Evolutionary conservation across 73 alveolate species (phyloP).

Genomic region (Paraurostyla sp.): DNA sequence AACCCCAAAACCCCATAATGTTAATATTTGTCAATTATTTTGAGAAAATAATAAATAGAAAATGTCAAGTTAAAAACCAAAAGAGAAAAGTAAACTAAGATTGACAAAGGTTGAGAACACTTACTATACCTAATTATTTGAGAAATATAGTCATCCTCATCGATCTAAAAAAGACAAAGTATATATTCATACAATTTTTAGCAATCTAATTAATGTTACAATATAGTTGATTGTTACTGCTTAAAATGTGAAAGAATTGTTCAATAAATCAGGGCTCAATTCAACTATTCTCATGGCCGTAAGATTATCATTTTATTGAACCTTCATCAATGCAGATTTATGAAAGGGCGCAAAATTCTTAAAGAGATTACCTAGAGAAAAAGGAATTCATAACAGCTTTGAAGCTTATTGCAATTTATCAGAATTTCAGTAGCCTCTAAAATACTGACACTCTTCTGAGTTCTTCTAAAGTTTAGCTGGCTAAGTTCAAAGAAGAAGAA

Average conservation of each 20-base stretch:
- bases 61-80: neutral
- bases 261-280: slow-evolving; percentile 11
- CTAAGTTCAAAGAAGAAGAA: neutral
- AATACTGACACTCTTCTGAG: neutral
- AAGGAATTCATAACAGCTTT: slow-evolving; percentile 14
- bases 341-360: neutral
- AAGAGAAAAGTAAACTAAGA: neutral
- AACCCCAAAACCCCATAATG: no score
- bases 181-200: neutral
- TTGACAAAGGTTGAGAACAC: slow-evolving; percentile 4
- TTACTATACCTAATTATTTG: neutral
- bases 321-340: neutral
- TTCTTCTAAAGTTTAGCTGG: neutral
- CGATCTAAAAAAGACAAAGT: neutral
- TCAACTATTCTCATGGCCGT: neutral
- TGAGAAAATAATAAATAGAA: neutral
- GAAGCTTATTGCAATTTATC: slow-evolving; percentile 38
- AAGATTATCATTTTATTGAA: neutral
- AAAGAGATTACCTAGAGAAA: neutral
- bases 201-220: neutral
- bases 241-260: neutral
- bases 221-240: neutral
- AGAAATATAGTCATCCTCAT: neutral
- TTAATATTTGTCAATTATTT: no score
- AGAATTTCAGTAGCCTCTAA: neutral